A percentile compares a stretch with the other conserved stretches of the same genome.
phyloP scores from a whole-genome alignment of 345 rosid genomes.

The Limnanthes douglasii region DNA sequence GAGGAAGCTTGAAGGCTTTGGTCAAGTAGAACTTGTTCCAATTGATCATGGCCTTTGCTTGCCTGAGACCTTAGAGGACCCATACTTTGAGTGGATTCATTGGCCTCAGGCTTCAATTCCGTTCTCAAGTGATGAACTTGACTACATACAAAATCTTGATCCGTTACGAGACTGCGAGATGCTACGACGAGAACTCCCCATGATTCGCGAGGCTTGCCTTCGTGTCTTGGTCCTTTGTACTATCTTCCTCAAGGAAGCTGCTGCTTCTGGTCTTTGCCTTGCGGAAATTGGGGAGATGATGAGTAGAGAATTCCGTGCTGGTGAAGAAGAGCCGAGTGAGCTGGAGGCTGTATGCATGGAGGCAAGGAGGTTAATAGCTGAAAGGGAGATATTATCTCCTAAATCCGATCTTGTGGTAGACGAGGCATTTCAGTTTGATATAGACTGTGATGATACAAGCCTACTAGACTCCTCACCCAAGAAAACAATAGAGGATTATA shows the following conservation, averaged over 20 bases:
- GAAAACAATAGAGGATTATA: conserved; percentile 25
- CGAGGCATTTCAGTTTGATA: conserved; percentile 50
- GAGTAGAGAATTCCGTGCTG: conserved; percentile 73
- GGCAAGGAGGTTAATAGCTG: conserved; percentile 54
- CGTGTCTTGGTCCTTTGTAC: conserved; percentile 71
- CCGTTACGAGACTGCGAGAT: conserved; percentile 53
- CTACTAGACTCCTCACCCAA: conserved; percentile 10
- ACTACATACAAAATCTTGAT: conserved; percentile 50
- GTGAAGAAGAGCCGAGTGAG: conserved; percentile 91
- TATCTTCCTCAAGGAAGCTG: conserved; percentile 77
- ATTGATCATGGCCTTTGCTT: conserved; percentile 94
- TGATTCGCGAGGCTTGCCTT: conserved; percentile 90
- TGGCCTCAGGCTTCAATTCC: conserved; percentile 99
- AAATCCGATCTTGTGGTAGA: conserved; percentile 30
- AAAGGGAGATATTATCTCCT: conserved; percentile 32
- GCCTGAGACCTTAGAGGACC: conserved; percentile 92
- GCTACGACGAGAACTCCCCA: conserved; percentile 69
- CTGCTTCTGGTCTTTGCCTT: conserved; percentile 60
- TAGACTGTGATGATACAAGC: conserved; percentile 56
- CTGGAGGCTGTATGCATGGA: conserved; percentile 80
- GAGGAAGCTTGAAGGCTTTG: conserved; percentile 59
- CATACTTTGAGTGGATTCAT: conserved; percentile 98
- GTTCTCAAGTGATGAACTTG: conserved; percentile 77
- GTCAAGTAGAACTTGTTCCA: conserved; percentile 74
- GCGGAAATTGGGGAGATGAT: conserved; percentile 99